phyloP scores from a whole-genome alignment of 2,329 filamentous ascomycete genomes.

The Penicillium oxalicum region DNA sequence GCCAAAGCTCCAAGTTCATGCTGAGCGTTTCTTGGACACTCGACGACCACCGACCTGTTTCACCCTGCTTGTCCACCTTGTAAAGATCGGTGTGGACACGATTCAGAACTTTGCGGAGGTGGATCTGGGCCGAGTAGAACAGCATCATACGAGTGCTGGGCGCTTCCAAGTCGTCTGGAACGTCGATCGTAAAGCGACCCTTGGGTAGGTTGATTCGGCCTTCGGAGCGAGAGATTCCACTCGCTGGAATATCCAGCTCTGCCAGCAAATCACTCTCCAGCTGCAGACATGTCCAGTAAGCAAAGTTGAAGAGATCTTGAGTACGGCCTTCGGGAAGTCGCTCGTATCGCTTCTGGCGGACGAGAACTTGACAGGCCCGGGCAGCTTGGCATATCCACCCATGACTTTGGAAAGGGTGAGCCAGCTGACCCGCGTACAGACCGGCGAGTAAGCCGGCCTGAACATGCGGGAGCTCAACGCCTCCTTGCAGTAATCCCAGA shows the following conservation, averaged over 20 bases:
- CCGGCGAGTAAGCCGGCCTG: conserved; percentile 80
- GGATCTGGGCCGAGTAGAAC: conserved; percentile 58
- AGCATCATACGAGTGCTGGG: conserved; percentile 45
- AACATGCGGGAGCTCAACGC: conserved; percentile 68
- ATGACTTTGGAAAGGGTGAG: conserved; percentile 79
- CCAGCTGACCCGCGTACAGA: conserved; percentile 83
- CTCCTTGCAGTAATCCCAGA: conserved; percentile 65
- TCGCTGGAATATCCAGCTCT: conserved; percentile 64
- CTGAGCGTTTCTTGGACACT: conserved; percentile 39
- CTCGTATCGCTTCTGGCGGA: conserved; percentile 44
- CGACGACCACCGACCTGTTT: conserved; percentile 29
- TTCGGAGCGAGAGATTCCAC: conserved; percentile 50
- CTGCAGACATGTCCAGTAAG: conserved; percentile 91
- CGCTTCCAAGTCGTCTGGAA: conserved; percentile 29
- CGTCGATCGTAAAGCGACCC: conserved; percentile 29
- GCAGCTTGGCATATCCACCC: conserved; percentile 60
- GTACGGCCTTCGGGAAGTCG: conserved; percentile 10
- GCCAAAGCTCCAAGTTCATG: conserved; percentile 50
- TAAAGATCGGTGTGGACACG: conserved; percentile 52
- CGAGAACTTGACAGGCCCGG: conserved; percentile 61
- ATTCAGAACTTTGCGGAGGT: conserved; percentile 53
- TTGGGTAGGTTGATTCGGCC: conserved; percentile 38
- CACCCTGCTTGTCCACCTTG: conserved; percentile 35
- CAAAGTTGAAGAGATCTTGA: conserved; percentile 63
- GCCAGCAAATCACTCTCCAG: conserved; percentile 92